Percentiles rank a stretch among this genome's conserved stretches.
Evolutionary conservation across 805 yeast genomes (phyloP).

Genomic region (Sungouiella thailandica): DNA sequence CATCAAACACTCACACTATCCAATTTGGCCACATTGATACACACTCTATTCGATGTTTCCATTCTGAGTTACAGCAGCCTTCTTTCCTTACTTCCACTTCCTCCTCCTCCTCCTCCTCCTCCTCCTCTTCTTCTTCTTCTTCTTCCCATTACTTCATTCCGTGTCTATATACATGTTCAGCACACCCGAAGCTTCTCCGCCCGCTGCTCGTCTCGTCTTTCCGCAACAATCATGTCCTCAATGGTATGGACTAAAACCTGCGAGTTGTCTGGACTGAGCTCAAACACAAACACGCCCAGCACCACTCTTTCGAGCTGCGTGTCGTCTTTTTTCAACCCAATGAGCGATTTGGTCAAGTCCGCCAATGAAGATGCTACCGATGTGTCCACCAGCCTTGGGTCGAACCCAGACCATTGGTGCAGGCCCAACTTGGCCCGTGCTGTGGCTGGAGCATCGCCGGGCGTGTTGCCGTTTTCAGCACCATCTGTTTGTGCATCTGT

Average conservation of each 20-base stretch:
- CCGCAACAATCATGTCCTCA: slow-evolving; percentile 60
- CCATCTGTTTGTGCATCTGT: too few relatives aligned
- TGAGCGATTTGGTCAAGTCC: slow-evolving; percentile 28
- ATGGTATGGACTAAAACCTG: slow-evolving; percentile 58
- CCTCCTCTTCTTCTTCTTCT: too few relatives aligned
- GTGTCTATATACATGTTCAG: slow-evolving; percentile 2
- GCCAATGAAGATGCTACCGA: slow-evolving; percentile 19
- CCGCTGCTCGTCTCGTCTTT: slow-evolving; percentile 21
- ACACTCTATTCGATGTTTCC: too few relatives aligned
- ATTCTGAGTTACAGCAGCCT: too few relatives aligned
- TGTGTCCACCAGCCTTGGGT: slow-evolving; percentile 18
- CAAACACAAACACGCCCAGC: slow-evolving; percentile 62
- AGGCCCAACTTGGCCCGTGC: slow-evolving; percentile 36
- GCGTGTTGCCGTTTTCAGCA: too few relatives aligned
- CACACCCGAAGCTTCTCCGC: slow-evolving; percentile 13
- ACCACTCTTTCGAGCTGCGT: slow-evolving; percentile 35
- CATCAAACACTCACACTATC: too few relatives aligned
- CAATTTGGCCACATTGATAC: too few relatives aligned
- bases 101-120: too few relatives aligned
- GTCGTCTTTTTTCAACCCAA: slow-evolving; percentile 25
- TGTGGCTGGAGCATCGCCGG: slow-evolving; percentile 21
- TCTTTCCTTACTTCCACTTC: too few relatives aligned
- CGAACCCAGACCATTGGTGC: slow-evolving; percentile 37
- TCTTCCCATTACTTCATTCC: too few relatives aligned
- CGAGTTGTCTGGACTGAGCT: slow-evolving; percentile 52